These are phyloP conservation scores for Sordariomycetes sp. DNA, from an alignment of 2,329 filamentous ascomycete species.

Conservation along the genomic window DNA sequence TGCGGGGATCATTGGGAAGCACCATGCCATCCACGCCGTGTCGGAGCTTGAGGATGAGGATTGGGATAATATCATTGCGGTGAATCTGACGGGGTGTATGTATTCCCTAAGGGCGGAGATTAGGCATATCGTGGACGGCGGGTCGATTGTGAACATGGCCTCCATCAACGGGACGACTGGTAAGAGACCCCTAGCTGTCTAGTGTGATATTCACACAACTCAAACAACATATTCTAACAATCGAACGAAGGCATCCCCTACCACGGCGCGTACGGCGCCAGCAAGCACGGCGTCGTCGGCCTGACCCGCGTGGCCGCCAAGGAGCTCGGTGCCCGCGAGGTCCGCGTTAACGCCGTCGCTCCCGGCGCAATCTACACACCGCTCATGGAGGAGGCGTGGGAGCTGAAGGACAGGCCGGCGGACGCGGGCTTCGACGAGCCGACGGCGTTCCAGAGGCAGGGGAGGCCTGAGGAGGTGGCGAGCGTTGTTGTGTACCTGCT, in stretches of 20 bases:
- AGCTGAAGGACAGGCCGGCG: constrained; percentile 9
- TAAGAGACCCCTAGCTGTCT: not conserved
- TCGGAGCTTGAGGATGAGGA: constrained; percentile 19
- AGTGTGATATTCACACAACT: not conserved
- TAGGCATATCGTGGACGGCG: constrained; percentile 24
- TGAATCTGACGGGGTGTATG: constrained; percentile 38
- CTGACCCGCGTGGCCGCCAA: constrained; percentile 22
- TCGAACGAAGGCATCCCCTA: constrained; percentile 19
- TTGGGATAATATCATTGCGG: constrained; percentile 31
- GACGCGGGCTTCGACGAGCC: constrained; percentile 20
- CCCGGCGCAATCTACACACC: constrained; percentile 18
- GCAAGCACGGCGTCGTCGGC: constrained; percentile 23
- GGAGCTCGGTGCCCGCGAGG: constrained; percentile 25
- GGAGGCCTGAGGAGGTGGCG: constrained; percentile 25
- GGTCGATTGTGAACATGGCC: constrained; percentile 45
- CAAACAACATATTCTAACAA: not conserved
- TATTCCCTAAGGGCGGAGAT: constrained; percentile 33
- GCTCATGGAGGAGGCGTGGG: constrained; percentile 22
- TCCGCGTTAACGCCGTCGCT: constrained; percentile 24
- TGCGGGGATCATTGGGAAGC: constrained; percentile 25
- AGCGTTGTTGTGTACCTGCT: constrained; percentile 26
- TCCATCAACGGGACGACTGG: constrained; percentile 24
- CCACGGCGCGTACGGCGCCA: constrained; percentile 22
- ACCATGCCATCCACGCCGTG: not conserved
- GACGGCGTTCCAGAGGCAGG: constrained; percentile 20